These are phyloP conservation scores for Cyclocybe aegerita DNA, from an alignment of 768 basidiomycete species.

Conservation along the genomic window DNA sequence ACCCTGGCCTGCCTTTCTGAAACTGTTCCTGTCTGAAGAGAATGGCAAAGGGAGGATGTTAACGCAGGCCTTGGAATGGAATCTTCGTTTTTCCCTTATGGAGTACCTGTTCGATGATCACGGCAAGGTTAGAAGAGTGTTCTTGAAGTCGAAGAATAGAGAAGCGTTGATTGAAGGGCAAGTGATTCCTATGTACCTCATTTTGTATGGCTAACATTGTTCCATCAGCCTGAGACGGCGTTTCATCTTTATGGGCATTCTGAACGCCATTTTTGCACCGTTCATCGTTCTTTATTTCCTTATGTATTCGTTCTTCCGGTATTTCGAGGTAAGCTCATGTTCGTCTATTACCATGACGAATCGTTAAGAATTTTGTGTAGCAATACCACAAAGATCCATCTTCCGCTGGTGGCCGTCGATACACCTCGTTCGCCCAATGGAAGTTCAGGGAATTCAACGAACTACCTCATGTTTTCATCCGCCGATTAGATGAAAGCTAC, in stretches of 20 bases:
- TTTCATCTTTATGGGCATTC: slow-evolving; percentile 94
- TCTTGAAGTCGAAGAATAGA: slow-evolving; percentile 84
- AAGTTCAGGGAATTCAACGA: slow-evolving; percentile 99
- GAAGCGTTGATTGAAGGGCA: slow-evolving; percentile 81
- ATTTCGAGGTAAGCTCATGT: slow-evolving; percentile 82
- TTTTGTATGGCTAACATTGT: slow-evolving; percentile 1
- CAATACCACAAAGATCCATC: slow-evolving; percentile 99
- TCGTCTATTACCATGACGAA: neutral
- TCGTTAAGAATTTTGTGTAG: slow-evolving; percentile 39
- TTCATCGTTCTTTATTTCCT: slow-evolving; percentile 96
- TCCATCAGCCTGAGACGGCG: slow-evolving; percentile 67
- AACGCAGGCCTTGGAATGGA: slow-evolving; percentile 95
- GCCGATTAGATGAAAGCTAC: slow-evolving; percentile 86
- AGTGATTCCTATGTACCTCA: slow-evolving; percentile 6
- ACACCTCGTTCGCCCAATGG: slow-evolving; percentile 96
- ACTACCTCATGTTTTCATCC: slow-evolving; percentile 86
- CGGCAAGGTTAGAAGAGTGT: slow-evolving; percentile 88
- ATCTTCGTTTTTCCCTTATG: slow-evolving; percentile 92
- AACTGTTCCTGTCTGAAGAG: slow-evolving; percentile 48
- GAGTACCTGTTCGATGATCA: slow-evolving; percentile 92
- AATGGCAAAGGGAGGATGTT: slow-evolving; percentile 75
- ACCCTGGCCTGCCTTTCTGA: slow-evolving; percentile 65
- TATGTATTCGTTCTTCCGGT: slow-evolving; percentile 99
- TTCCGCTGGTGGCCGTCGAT: slow-evolving; percentile 86
- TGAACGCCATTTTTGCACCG: slow-evolving; percentile 94